These are phyloP conservation scores for Colletotrichum sp. DNA, from an alignment of 2,329 filamentous ascomycete species.

Conservation along the genomic window DNA sequence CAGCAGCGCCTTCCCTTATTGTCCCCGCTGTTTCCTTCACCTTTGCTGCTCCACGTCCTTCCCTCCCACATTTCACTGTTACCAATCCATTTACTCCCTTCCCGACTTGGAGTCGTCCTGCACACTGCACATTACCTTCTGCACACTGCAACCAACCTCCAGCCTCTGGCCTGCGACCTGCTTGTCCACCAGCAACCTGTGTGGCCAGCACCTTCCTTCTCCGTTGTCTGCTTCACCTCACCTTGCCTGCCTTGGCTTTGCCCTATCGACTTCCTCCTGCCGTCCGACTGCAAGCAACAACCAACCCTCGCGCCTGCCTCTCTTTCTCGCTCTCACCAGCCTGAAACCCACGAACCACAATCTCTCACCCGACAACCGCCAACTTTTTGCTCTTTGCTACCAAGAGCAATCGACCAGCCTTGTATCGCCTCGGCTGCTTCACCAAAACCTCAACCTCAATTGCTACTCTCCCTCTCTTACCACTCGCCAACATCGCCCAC, in stretches of 20 bases:
- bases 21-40: background rate
- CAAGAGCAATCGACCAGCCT: background rate
- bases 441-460: background rate
- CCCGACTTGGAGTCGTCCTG: background rate
- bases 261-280: background rate
- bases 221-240: background rate
- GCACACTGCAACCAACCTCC: background rate
- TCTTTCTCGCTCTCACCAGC: background rate
- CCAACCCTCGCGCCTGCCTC: background rate
- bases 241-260: background rate
- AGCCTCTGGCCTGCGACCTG: background rate
- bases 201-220: background rate
- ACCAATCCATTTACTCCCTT: background rate
- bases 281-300: conserved; percentile 1
- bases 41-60: background rate
- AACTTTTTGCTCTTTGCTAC: background rate
- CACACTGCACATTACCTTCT: background rate
- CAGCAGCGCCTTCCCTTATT: background rate
- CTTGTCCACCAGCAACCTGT: background rate
- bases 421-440: background rate
- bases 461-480: background rate
- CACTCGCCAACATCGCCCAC: background rate
- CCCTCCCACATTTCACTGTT: background rate
- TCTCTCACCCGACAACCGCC: background rate
- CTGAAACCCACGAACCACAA: background rate